phyloP scores from a whole-genome alignment of 495 filamentous ascomycete genomes.

The Neurospora sp. region DNA sequence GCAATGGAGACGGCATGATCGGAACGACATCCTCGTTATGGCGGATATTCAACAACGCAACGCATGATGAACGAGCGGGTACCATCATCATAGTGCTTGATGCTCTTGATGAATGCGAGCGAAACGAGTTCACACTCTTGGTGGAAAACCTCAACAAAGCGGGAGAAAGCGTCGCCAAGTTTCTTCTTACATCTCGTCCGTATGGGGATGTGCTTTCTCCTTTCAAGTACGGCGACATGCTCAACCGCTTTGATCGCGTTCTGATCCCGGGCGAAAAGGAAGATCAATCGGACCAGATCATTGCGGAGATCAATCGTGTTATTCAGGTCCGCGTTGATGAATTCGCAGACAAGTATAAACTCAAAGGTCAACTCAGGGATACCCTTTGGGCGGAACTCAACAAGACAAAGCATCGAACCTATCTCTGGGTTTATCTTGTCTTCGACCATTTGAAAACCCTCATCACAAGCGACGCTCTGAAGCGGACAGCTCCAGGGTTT shows the following conservation, averaged over 20 bases:
- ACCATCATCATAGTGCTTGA: background rate
- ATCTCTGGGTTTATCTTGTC: background rate
- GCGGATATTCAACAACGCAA: background rate
- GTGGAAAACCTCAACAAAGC: background rate
- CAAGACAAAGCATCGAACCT: background rate
- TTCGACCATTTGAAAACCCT: background rate
- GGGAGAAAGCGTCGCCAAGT: background rate
- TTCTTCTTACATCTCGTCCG: background rate
- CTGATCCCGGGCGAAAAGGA: background rate
- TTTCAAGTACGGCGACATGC: background rate
- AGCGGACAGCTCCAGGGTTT: too few relatives aligned
- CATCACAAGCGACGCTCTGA: too few relatives aligned
- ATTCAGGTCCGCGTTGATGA: background rate
- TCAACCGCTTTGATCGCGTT: background rate
- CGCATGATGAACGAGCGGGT: background rate
- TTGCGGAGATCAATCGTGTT: background rate
- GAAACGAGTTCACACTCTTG: background rate
- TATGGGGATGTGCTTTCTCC: background rate
- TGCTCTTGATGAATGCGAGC: background rate
- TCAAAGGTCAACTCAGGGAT: background rate
- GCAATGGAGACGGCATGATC: background rate
- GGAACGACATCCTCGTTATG: background rate
- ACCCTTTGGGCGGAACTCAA: background rate
- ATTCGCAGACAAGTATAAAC: background rate
- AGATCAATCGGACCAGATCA: background rate